A percentile compares a stretch with the other conserved stretches of the same genome.
These are phyloP conservation scores for Hamamelis virginiana DNA, from an alignment of 164 flowering plant genomes.

Conservation along the genomic window DNA sequence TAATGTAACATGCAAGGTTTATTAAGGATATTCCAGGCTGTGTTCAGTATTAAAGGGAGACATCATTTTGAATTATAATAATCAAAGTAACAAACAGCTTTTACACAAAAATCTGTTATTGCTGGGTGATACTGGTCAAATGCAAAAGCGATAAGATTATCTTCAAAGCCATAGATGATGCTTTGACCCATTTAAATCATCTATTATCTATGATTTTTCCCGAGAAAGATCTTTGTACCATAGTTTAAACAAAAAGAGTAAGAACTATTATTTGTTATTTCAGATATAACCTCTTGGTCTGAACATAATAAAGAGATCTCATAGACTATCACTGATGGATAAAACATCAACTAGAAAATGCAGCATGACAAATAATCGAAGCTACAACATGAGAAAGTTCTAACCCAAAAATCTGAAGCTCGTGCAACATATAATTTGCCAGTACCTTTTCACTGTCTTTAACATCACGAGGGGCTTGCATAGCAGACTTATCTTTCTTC, in stretches of 20 bases:
- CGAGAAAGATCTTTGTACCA: not conserved
- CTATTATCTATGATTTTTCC: too few species aligned
- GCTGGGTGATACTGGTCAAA: not conserved
- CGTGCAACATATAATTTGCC: not conserved
- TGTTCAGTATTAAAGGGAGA: too few species aligned
- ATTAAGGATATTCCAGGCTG: too few species aligned
- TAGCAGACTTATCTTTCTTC: constrained; percentile 36
- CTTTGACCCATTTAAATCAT: not conserved
- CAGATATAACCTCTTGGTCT: too few species aligned
- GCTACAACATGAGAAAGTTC: not conserved
- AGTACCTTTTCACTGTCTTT: constrained; percentile 25
- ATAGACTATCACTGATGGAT: not conserved
- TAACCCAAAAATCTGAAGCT: not conserved
- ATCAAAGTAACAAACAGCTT: not conserved
- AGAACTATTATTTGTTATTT: not conserved
- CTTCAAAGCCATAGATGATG: too few species aligned
- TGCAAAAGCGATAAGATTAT: not conserved
- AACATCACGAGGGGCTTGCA: constrained; percentile 12
- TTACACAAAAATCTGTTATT: not conserved
- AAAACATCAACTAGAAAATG: not conserved
- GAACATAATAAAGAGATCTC: not conserved
- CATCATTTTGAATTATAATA: too few species aligned
- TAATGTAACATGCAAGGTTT: not conserved
- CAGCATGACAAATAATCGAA: not conserved
- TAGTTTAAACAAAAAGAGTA: not conserved